Conservation (phyloP, 2,329 filamentous ascomycete species). For the Alternaria arbusti region DNA sequence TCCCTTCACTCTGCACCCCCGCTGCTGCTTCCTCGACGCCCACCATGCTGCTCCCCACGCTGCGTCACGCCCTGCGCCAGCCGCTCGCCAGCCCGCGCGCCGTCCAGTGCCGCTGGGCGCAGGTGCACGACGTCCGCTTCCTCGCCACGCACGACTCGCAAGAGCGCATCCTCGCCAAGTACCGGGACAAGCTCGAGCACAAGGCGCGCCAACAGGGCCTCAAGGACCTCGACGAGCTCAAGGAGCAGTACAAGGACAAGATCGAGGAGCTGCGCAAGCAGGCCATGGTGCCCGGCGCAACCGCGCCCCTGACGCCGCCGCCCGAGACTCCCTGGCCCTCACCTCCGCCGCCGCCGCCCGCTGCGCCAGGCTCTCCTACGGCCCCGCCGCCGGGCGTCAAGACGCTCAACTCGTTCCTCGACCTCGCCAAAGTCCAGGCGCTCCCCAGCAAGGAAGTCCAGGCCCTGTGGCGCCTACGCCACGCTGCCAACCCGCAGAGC, state of each 20-base stretch:
- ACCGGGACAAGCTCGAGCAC: constrained; percentile 80
- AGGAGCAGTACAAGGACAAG: constrained; percentile 82
- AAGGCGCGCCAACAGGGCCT: constrained; percentile 80
- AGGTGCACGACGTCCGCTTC: constrained; percentile 90
- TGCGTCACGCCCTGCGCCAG: constrained; percentile 42
- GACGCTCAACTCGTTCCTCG: constrained; percentile 72
- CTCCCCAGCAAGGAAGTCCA: constrained; percentile 84
- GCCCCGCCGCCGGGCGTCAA: constrained; percentile 61
- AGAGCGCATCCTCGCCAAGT: constrained; percentile 78
- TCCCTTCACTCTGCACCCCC: neutral
- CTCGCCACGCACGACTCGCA: constrained; percentile 77
- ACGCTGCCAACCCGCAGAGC: constrained; percentile 73
- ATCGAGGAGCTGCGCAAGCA: constrained; percentile 75
- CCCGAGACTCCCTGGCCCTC: constrained; percentile 31
- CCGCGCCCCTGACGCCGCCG: constrained; percentile 48
- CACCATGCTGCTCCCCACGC: constrained; percentile 31
- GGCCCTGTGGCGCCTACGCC: constrained; percentile 86
- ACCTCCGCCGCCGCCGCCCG: constrained; percentile 34
- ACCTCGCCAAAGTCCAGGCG: constrained; percentile 75
- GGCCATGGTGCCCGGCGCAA: constrained; percentile 63
- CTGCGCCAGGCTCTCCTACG: constrained; percentile 29
- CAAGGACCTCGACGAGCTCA: constrained; percentile 75
- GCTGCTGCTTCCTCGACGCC: neutral
- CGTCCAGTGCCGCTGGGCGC: constrained; percentile 81
- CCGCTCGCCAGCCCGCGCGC: constrained; percentile 36